These are phyloP conservation scores for Alternaria solani DNA, from an alignment of 2,329 filamentous ascomycete genomes.

Conservation along the genomic window DNA sequence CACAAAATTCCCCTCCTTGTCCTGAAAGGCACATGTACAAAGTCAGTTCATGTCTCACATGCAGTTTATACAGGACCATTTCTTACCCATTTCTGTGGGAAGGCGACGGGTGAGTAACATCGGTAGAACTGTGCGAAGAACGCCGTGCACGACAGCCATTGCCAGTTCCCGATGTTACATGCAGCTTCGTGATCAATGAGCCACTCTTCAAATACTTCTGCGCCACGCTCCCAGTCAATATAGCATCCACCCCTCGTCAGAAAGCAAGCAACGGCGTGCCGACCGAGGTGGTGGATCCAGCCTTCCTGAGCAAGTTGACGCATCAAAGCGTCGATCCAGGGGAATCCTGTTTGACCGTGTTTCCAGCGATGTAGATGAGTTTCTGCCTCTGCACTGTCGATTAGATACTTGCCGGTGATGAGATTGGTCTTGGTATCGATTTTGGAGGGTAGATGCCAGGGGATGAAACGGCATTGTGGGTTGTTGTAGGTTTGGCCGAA, in stretches of 20 bases:
- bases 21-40: slow-evolving; percentile 37
- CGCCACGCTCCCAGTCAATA: slow-evolving; percentile 79
- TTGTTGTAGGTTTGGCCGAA: slow-evolving; percentile 74
- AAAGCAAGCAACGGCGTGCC: slow-evolving; percentile 82
- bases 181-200: slow-evolving; percentile 78
- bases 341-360: slow-evolving; percentile 74
- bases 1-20: slow-evolving; percentile 71
- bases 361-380: slow-evolving; percentile 74
- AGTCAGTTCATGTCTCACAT: too few relatives aligned
- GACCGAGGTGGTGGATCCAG: slow-evolving; percentile 81
- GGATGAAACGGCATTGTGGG: slow-evolving; percentile 73
- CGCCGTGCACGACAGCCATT: slow-evolving; percentile 78
- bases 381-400: slow-evolving; percentile 70
- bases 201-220: slow-evolving; percentile 79
- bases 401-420: slow-evolving; percentile 67
- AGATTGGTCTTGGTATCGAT: slow-evolving; percentile 54
- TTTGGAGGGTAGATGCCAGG: slow-evolving; percentile 77
- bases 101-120: slow-evolving; percentile 74
- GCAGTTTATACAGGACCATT: too few relatives aligned
- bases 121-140: slow-evolving; percentile 78
- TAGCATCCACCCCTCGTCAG: slow-evolving; percentile 82
- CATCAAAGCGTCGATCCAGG: slow-evolving; percentile 84
- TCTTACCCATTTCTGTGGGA: slow-evolving; percentile 71
- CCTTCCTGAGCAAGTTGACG: slow-evolving; percentile 74
- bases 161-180: slow-evolving; percentile 80